phyloP scores from a whole-genome alignment of 2,329 filamentous ascomycete genomes.

The Fusarium siculi region DNA sequence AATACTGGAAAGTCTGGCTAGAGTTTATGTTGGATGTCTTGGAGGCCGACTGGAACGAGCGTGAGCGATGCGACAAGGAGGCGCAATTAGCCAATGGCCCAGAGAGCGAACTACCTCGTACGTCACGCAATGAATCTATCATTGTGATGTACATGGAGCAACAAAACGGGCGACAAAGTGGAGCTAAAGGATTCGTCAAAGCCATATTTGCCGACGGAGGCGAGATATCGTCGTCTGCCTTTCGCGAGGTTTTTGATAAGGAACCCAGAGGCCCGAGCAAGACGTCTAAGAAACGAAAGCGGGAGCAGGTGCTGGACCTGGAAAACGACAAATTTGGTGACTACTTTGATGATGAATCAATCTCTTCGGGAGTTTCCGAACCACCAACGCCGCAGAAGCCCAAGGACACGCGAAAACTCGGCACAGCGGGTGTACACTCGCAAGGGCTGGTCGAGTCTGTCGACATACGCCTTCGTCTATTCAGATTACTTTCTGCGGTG shows the following conservation, averaged over 20 bases:
- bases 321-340: slow-evolving; percentile 70
- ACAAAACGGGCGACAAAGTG: slow-evolving; percentile 56
- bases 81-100: slow-evolving; percentile 36
- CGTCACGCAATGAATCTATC: slow-evolving; percentile 64
- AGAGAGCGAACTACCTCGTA: slow-evolving; percentile 37
- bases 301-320: slow-evolving; percentile 61
- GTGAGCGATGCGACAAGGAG: slow-evolving; percentile 60
- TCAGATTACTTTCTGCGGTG: slow-evolving; percentile 64
- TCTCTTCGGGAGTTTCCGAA: slow-evolving; percentile 59
- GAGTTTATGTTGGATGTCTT: slow-evolving; percentile 82
- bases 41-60: slow-evolving; percentile 74
- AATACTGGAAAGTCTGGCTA: slow-evolving; percentile 83
- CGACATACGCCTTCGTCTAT: slow-evolving; percentile 69
- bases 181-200: slow-evolving; percentile 67
- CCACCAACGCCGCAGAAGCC: slow-evolving; percentile 57
- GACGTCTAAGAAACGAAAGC: slow-evolving; percentile 61
- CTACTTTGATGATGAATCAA: slow-evolving; percentile 68
- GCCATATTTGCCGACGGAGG: slow-evolving; percentile 75
- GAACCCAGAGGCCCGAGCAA: slow-evolving; percentile 61
- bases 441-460: slow-evolving; percentile 64
- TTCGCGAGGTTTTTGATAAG: slow-evolving; percentile 73
- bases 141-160: slow-evolving; percentile 68
- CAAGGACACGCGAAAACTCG: slow-evolving; percentile 38
- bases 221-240: slow-evolving; percentile 63
- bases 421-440: slow-evolving; percentile 35